Percentiles rank a stretch among this genome's conserved stretches.
phyloP scores from a whole-genome alignment of 345 rosid species.

The Toxicodendron radicans region DNA sequence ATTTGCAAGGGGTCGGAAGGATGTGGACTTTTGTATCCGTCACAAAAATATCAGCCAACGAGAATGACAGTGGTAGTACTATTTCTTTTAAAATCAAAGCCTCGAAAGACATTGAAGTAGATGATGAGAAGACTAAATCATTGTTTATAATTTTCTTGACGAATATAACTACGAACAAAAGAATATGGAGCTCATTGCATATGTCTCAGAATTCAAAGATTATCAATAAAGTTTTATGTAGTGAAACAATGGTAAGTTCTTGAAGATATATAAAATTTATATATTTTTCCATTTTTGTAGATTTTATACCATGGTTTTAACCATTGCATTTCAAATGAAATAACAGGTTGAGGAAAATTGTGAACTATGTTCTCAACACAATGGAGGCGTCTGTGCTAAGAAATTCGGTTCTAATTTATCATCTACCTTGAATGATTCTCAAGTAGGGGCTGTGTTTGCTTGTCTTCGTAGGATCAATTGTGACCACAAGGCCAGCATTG shows the following conservation, averaged over 20 bases:
- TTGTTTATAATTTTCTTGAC: slow-evolving; percentile 31
- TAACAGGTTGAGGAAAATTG: slow-evolving; percentile 35
- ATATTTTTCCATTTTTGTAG: not conserved
- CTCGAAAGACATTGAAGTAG: slow-evolving; percentile 1
- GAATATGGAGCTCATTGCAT: slow-evolving; percentile 46
- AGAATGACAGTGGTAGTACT: slow-evolving; percentile 1
- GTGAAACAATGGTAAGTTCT: slow-evolving; percentile 34
- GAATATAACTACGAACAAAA: slow-evolving; percentile 31
- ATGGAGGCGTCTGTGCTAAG: not conserved
- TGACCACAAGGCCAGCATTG: slow-evolving; percentile 32
- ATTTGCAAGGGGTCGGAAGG: slow-evolving; percentile 33
- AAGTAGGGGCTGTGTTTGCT: slow-evolving; percentile 24
- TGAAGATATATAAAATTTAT: not conserved
- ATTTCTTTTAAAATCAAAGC: slow-evolving; percentile 25
- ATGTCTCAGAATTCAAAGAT: slow-evolving; percentile 25
- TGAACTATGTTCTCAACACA: not conserved
- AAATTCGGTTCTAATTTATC: not conserved
- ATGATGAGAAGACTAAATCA: slow-evolving; percentile 15
- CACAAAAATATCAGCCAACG: slow-evolving; percentile 1
- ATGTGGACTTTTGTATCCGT: slow-evolving; percentile 33
- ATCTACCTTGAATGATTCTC: slow-evolving; percentile 36
- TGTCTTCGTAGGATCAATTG: slow-evolving; percentile 33
- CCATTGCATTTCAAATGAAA: not conserved
- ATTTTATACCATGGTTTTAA: not conserved
- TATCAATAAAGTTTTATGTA: slow-evolving; percentile 26